Evolutionary conservation across 2,329 filamentous ascomycete species (phyloP), one percentile per base, ranked within the genome.

Genomic region (Aspergillus aculeatinus): DNA sequence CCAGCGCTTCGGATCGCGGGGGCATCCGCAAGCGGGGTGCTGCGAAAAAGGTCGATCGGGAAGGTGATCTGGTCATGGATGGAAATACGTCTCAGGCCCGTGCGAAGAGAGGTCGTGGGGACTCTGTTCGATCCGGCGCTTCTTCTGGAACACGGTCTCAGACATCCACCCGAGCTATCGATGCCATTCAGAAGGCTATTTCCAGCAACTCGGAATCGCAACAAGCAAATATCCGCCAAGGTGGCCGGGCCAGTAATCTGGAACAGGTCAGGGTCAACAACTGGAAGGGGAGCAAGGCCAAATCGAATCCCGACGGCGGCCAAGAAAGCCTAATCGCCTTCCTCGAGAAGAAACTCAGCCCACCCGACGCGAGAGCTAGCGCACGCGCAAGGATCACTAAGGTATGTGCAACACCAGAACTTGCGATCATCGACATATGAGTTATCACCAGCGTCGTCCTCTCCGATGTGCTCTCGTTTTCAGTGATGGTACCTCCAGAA

Each of bases 351-450:
- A 91, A 91, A 74, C 84, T 89, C 51, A 82, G 82, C 58, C 77
- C 81, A 65, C 61, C 71, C 64, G 80, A 86, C 68, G 79, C 79
- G 61, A 81, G 81, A 72, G 60, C 70, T 67, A 70, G 78, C 70
- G 81, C 83, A 69, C 79, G 80, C 66, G 80, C 90, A 68, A 86
- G 82, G 72, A 87, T 93, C 64, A 87, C 86, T 79, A 91, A 91
- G 87, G 90, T 92, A 90, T 86, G 88, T 89, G 75, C 77, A 74
- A 76, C 72, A 76, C 67, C 69, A 74, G 69, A 70, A 71, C 73
- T 74, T 64, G 71, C 74, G 74, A 72, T 77, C 74, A 76, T 69
- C 74, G 74, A 72, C 74, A 73, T 29, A 29, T 73, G 68, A 66
- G 39, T 44, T 44, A 67, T 66, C 63, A 68, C 69, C 73, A 70